Conservation (phyloP, 1,284 basidiomycete genomes). For the Cerioporus squamosus region DNA sequence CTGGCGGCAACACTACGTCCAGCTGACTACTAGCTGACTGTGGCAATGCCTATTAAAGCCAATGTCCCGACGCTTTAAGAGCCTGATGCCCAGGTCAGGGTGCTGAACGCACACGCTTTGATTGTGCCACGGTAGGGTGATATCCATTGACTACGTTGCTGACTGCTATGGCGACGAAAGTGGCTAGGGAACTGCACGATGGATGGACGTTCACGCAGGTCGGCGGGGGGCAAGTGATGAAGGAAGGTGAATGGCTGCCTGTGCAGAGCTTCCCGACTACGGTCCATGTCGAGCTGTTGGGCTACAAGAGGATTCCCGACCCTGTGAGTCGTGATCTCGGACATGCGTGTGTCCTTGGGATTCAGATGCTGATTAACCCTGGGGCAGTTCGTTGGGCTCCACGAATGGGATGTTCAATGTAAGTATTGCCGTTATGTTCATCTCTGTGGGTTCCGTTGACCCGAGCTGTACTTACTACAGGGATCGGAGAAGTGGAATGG, state of each 20-base stretch:
- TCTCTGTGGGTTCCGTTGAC: neutral
- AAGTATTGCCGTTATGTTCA: slow-evolving; percentile 12
- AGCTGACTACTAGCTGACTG: slow-evolving; percentile 16
- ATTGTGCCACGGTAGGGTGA: neutral
- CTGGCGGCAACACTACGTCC: too few species aligned
- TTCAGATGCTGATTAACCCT: slow-evolving; percentile 6
- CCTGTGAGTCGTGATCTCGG: slow-evolving; percentile 54
- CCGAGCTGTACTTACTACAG: slow-evolving; percentile 41
- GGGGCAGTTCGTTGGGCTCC: slow-evolving; percentile 69
- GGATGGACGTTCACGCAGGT: slow-evolving; percentile 74
- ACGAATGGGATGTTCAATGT: slow-evolving; percentile 92
- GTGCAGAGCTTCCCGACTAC: slow-evolving; percentile 76
- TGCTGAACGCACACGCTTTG: neutral
- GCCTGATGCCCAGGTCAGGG: neutral
- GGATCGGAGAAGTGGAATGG: slow-evolving; percentile 89
- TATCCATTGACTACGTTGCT: neutral
- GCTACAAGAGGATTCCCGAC: slow-evolving; percentile 74
- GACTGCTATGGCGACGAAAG: slow-evolving; percentile 11
- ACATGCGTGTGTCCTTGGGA: neutral
- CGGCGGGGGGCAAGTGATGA: slow-evolving; percentile 60
- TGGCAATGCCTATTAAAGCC: neutral
- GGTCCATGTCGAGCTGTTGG: slow-evolving; percentile 84
- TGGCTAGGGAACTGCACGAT: slow-evolving; percentile 31
- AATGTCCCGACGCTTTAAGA: neutral
- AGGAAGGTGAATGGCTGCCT: slow-evolving; percentile 68